phyloP scores from a whole-genome alignment of 164 flowering plant genomes.

The Euptelea pleiosperma region DNA sequence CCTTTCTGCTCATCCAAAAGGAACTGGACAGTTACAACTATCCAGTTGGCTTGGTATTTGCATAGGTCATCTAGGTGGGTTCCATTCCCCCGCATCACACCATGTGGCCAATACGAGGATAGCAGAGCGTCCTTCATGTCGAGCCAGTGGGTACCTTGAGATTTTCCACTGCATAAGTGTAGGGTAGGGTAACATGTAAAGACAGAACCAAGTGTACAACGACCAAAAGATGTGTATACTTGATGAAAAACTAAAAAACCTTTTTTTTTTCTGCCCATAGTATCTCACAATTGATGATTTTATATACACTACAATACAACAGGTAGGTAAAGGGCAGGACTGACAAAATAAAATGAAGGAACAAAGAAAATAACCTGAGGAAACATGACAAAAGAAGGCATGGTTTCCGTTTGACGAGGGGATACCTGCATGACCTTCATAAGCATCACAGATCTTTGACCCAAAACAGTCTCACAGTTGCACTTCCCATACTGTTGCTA shows the following conservation, averaged over 20 bases:
- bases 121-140: too few species aligned
- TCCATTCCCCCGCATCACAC: too few species aligned
- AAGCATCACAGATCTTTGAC: conserved; percentile 4
- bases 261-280: conserved; percentile 14
- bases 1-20: too few species aligned
- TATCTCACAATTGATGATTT: conserved; percentile 26
- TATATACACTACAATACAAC: conserved; percentile 59
- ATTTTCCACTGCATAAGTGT: too few species aligned
- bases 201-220: too few species aligned
- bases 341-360: conserved; percentile 18
- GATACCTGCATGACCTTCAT: conserved; percentile 13
- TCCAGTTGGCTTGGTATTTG: too few species aligned
- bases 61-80: too few species aligned
- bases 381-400: neutral
- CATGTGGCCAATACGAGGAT: too few species aligned
- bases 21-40: too few species aligned
- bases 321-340: conserved; percentile 27
- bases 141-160: too few species aligned
- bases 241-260: neutral
- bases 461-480: conserved; percentile 23
- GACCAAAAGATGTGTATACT: neutral
- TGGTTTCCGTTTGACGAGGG: conserved; percentile 15
- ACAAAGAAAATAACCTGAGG: neutral
- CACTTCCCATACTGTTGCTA: conserved; percentile 11
- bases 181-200: too few species aligned